Evolutionary conservation across 192 early-diverging fungal species (phyloP).

Genomic region (Geranomyces michiganensis): DNA sequence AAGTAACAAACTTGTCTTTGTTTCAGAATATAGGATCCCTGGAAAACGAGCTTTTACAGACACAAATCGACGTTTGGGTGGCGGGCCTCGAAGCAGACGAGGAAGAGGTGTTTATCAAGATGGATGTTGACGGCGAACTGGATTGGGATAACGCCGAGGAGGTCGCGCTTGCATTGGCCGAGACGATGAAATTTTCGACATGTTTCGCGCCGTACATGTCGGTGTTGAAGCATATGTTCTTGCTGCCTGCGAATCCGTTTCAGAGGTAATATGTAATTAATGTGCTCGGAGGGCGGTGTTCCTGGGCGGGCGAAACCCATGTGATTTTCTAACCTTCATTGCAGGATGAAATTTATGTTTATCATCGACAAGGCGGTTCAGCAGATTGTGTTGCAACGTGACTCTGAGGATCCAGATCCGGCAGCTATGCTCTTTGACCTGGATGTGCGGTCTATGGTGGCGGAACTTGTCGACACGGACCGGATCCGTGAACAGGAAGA

Average conservation of each 20-base stretch:
- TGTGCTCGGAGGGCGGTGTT: too few species aligned
- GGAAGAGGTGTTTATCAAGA: constrained; percentile 38
- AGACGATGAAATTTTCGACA: constrained; percentile 36
- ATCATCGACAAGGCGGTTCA: constrained; percentile 57
- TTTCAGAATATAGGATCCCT: constrained; percentile 47
- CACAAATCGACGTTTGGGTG: constrained; percentile 58
- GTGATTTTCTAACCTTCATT: too few species aligned
- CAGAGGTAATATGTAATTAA: constrained; percentile 32
- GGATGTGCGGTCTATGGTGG: constrained; percentile 43
- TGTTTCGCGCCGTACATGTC: constrained; percentile 37
- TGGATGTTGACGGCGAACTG: constrained; percentile 22
- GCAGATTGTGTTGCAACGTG: constrained; percentile 49
- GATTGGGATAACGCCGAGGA: constrained; percentile 33
- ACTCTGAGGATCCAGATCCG: constrained; percentile 52
- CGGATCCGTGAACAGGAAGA: constrained; percentile 44
- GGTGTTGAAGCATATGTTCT: constrained; percentile 44
- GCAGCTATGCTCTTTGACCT: constrained; percentile 40
- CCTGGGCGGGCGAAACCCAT: too few species aligned
- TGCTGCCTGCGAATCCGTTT: constrained; percentile 51
- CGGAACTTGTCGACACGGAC: constrained; percentile 43
- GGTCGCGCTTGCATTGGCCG: constrained; percentile 18
- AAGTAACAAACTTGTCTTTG: constrained; percentile 6
- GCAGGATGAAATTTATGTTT: constrained; percentile 54
- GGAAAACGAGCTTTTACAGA: constrained; percentile 58
- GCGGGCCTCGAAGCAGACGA: constrained; percentile 56